Percentiles rank a stretch among this genome's conserved stretches.
phyloP scores from a whole-genome alignment of 352 stramenopile genomes.

The Phytophthora brassicae region DNA sequence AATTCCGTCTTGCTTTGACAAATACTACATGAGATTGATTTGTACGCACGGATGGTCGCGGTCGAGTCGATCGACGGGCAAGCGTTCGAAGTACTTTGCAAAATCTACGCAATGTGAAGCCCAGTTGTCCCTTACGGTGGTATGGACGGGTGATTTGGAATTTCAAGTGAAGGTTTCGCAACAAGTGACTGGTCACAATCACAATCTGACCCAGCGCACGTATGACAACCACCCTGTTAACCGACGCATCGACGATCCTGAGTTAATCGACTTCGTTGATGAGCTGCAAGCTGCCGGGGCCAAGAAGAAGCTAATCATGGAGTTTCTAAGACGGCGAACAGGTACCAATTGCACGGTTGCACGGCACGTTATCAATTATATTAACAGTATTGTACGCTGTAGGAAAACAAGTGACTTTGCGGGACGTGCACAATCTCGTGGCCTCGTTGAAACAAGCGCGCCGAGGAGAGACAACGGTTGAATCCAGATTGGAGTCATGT shows the following conservation, averaged over 20 bases:
- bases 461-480: not conserved
- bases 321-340: not conserved
- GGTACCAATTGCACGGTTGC: not conserved
- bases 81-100: not conserved
- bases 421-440: not conserved
- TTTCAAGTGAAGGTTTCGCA: not conserved
- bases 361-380: no score
- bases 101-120: not conserved
- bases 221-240: not conserved
- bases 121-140: not conserved
- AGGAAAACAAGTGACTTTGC: not conserved
- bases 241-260: not conserved
- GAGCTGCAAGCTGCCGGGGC: not conserved
- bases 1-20: not conserved
- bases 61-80: not conserved
- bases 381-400: no score
- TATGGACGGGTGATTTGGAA: not conserved
- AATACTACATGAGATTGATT: not conserved
- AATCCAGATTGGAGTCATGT: no score
- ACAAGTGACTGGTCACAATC: not conserved
- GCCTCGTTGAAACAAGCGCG: not conserved
- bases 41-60: not conserved
- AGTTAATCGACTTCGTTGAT: not conserved
- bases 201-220: not conserved
- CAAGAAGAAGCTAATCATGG: not conserved